phyloP scores from a whole-genome alignment of 1,284 basidiomycete species.

The Austroboletus niveus region DNA sequence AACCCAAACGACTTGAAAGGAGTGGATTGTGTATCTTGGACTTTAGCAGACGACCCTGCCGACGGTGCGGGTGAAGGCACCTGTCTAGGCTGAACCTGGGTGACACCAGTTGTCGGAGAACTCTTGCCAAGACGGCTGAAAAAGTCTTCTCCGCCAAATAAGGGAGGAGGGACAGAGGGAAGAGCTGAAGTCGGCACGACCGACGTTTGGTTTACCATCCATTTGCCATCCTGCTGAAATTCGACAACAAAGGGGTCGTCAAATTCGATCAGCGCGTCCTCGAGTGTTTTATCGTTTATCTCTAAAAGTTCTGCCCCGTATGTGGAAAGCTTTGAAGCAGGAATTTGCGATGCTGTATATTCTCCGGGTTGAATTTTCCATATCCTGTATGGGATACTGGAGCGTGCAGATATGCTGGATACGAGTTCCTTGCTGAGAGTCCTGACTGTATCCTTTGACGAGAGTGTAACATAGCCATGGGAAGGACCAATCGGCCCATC shows the following conservation, averaged over 20 bases:
- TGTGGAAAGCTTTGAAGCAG: slow-evolving; percentile 37
- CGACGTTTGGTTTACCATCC: slow-evolving; percentile 42
- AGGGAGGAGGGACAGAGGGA: slow-evolving; percentile 38
- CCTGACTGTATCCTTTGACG: slow-evolving; percentile 47
- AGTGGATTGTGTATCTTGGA: slow-evolving; percentile 23
- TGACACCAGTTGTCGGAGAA: slow-evolving; percentile 23
- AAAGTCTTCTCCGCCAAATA: slow-evolving; percentile 61
- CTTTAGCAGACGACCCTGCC: slow-evolving; percentile 22
- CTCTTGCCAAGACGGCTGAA: slow-evolving; percentile 47
- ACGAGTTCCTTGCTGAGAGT: slow-evolving; percentile 42
- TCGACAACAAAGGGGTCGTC: slow-evolving; percentile 70
- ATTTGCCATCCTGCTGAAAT: slow-evolving; percentile 50
- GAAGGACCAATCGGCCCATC: slow-evolving; percentile 25
- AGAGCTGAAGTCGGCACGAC: slow-evolving; percentile 4
- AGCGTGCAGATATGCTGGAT: slow-evolving; percentile 32
- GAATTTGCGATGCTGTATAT: slow-evolving; percentile 39
- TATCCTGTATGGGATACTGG: slow-evolving; percentile 47
- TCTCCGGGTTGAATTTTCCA: slow-evolving; percentile 54
- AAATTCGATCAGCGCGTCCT: slow-evolving; percentile 55
- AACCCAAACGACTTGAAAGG: slow-evolving; percentile 31
- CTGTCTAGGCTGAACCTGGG: slow-evolving; percentile 28
- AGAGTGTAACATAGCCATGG: slow-evolving; percentile 44
- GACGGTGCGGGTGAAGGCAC: slow-evolving; percentile 27
- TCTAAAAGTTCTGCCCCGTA: slow-evolving; percentile 41
- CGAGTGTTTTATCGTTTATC: slow-evolving; percentile 45